These are phyloP conservation scores for Aspergillus transmontanensis DNA, from an alignment of 2,329 filamentous ascomycete genomes.

Conservation along the genomic window DNA sequence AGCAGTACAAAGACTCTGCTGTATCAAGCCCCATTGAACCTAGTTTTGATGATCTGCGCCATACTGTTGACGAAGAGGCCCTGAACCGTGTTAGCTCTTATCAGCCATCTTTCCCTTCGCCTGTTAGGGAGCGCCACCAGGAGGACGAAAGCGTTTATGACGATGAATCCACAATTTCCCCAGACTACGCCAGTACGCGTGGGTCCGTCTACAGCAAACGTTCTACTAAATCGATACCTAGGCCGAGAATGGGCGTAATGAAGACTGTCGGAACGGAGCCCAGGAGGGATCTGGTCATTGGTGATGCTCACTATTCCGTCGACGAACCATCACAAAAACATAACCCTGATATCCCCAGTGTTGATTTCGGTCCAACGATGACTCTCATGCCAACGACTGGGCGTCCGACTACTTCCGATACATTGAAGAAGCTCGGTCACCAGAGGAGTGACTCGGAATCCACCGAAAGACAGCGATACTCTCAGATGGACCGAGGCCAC, in stretches of 20 bases:
- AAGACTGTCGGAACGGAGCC: conserved; percentile 69
- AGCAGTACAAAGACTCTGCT: conserved; percentile 25
- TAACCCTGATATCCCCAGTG: conserved; percentile 65
- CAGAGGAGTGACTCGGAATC: conserved; percentile 36
- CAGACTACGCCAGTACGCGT: conserved; percentile 76
- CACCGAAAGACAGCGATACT: conserved; percentile 32
- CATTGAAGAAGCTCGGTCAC: conserved; percentile 44
- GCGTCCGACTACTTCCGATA: conserved; percentile 59
- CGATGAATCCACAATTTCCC: conserved; percentile 64
- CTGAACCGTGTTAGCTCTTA: conserved; percentile 52
- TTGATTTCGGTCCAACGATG: conserved; percentile 86
- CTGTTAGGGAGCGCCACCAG: conserved; percentile 25
- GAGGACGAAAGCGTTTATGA: conserved; percentile 58
- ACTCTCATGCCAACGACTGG: conserved; percentile 62
- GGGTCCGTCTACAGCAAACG: conserved; percentile 52
- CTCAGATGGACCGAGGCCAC: conserved; percentile 34
- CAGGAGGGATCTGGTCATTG: conserved; percentile 48
- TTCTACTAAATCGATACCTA: conserved; percentile 47
- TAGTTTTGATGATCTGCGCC: conserved; percentile 44
- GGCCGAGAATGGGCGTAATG: conserved; percentile 75
- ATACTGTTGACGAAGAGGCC: conserved; percentile 52
- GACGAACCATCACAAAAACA: conserved; percentile 32
- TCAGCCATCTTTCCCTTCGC: conserved; percentile 28
- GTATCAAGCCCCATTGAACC: conserved; percentile 32
- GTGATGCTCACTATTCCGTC: conserved; percentile 49